These are phyloP conservation scores for Geotrichum bryndzae DNA, from an alignment of 1,139 yeast genomes.

Conservation along the genomic window DNA sequence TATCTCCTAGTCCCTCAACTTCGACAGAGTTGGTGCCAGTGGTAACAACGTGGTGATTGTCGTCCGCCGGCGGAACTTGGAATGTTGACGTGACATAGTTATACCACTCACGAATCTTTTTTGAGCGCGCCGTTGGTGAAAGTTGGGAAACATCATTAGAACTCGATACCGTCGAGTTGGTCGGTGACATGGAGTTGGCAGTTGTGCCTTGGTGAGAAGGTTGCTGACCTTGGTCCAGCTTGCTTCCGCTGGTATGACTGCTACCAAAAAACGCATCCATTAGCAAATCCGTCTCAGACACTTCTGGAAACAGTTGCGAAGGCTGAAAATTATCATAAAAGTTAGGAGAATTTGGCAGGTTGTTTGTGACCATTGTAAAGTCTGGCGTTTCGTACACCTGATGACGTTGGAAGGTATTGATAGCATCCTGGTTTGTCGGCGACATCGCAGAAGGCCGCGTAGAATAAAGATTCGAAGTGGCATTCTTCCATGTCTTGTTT, in stretches of 20 bases:
- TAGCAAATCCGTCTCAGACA: not conserved
- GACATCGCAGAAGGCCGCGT: not conserved
- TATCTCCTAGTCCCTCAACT: not conserved
- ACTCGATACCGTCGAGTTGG: not conserved
- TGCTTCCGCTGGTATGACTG: not conserved
- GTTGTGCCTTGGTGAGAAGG: not conserved
- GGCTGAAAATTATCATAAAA: constrained; percentile 37
- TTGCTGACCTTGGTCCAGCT: not conserved
- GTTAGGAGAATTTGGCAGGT: constrained; percentile 27
- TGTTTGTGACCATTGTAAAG: constrained; percentile 33
- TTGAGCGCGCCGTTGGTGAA: not conserved
- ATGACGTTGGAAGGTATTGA: not conserved
- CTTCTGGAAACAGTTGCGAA: constrained; percentile 36
- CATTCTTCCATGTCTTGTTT: not conserved
- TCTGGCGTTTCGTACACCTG: constrained; percentile 25
- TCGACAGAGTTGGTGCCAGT: not conserved
- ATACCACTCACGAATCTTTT: constrained; percentile 6
- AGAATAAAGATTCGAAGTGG: not conserved
- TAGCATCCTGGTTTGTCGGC: not conserved
- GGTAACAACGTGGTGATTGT: not conserved
- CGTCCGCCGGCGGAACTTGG: not conserved
- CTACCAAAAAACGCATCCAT: not conserved
- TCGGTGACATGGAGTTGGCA: not conserved
- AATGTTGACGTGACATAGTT: constrained; percentile 3
- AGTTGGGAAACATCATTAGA: not conserved